Evolutionary conservation across 2,329 filamentous ascomycete species (phyloP), one percentile per base, ranked within the genome.

Genomic region (Furcasterigmium sp.): DNA sequence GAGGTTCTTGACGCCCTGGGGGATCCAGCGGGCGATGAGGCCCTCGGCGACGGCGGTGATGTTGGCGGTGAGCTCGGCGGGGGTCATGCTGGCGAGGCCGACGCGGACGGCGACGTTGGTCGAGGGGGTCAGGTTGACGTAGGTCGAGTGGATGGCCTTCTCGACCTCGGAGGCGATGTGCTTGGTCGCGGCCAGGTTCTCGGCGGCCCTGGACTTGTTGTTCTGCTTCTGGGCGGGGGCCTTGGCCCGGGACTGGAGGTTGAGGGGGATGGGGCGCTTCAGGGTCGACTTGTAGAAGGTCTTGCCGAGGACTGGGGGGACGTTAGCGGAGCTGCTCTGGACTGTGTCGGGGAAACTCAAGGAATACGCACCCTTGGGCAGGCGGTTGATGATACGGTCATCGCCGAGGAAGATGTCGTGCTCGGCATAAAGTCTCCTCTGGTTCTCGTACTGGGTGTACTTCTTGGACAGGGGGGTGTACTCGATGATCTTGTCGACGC

Each of bases 341-440:
- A n/a, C n/a, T n/a, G n/a, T n/a, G n/a, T 35, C 32, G 2, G 32
- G 13, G 5, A 19, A 17, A 35, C n/a, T 5, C 8, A 8, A 17
- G 29, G 32, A 17, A 4, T 17, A n/a, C 29, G 29, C 15, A 35
- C 32, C 47, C 45, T 51, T 51, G 44, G 48, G 48, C 46, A 97
- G 75, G 21, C 74, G 69, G 61, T 78, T 83, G 58, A 84, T 73
- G 55, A 98, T 86, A 39, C 93, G 78, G 59, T 95, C 87, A 62
- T 98, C 93, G 41, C 87, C 91, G 45, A 98, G 76, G 70, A 98
- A 97, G 44, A 97, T 71, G 61, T 97, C 93, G 65, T 96, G 89
- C 64, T 95, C 88, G 36, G 81, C 72, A 49, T 85, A 78, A 28
- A 98, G 78, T 64, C 93, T 88, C 51, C 93, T 78, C 65, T 87